Evolutionary conservation across 1,284 basidiomycete species (phyloP), one percentile per base, ranked within the genome.

Genomic region (Tylopilus sp.): DNA sequence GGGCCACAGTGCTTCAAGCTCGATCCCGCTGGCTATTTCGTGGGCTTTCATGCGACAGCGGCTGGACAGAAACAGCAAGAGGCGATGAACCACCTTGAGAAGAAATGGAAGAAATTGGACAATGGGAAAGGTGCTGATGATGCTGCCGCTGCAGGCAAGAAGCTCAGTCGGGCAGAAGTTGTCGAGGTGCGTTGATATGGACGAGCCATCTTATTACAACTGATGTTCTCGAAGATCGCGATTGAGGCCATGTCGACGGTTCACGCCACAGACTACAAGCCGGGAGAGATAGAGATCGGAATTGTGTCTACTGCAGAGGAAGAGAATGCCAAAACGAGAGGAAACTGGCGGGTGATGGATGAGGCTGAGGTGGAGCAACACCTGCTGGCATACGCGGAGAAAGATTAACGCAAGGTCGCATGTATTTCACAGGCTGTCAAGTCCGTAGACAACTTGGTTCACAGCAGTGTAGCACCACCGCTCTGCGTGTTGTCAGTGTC

Each of bases 31-130:
- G 97, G 97, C 4, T 98, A 97, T 77, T 99, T 94, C 70, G 92
- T 98, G 41, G 97, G 97, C 2, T 99, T 96, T 80, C 94, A 98
- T 63, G 97, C 96, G 20, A 97, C 96, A 3, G 86, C 95, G 1
- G 88, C 94, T 1, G 97, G 97, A 1, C 92, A 96, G 72, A 99
- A 99, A 69, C 96, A 99, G 68, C 95, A 97, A 64, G 97, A 99
- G 70, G 94, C 94, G 5, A 98, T 95, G 85, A 99, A 98, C 73
- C 91, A 92, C 67, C 79, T 99, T 52, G 97, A 99, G 77, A 99
- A 99, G 79, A 93, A 94, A 72, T 99, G 94, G 92, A 99, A 99
- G 78, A 94, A 94, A 67, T 78, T 94, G 36, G 87, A 93, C 65
- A 82, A 81, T 39, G 84, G 90, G 48, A 76, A 75, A 52, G 84